Evolutionary conservation across 768 basidiomycete genomes (phyloP).

Genomic region (Glaciozyma antarctica): DNA sequence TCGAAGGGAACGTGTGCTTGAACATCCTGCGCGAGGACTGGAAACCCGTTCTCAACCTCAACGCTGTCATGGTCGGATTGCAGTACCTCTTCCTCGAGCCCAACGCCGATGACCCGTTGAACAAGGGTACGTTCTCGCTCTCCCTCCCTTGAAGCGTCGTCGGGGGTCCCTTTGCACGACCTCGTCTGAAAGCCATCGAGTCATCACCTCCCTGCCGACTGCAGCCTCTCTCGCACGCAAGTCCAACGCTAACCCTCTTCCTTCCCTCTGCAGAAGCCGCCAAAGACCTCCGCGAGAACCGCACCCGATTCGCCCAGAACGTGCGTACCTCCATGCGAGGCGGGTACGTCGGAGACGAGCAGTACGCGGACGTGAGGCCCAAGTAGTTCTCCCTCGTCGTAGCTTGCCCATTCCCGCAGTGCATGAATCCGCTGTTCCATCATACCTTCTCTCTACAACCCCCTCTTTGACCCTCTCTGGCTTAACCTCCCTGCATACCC

Average conservation of each 20-base stretch:
- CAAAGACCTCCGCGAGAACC: slow-evolving; percentile 78
- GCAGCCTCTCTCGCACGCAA: too few species aligned
- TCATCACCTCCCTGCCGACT: background rate
- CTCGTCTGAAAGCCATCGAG: too few species aligned
- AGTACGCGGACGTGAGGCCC: slow-evolving; percentile 60
- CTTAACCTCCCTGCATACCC: too few species aligned
- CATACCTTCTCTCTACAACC: too few species aligned
- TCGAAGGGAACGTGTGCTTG: slow-evolving; percentile 95
- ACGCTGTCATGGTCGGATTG: slow-evolving; percentile 94
- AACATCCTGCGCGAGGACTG: slow-evolving; percentile 99
- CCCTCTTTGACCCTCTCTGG: too few species aligned
- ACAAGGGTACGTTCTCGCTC: slow-evolving; percentile 67
- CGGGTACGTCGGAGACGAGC: slow-evolving; percentile 60
- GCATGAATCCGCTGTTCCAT: too few species aligned
- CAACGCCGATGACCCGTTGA: slow-evolving; percentile 94
- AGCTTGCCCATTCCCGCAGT: too few species aligned
- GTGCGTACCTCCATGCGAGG: slow-evolving; percentile 84
- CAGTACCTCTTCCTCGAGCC: slow-evolving; percentile 98
- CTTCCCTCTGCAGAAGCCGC: slow-evolving; percentile 65
- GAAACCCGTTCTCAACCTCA: slow-evolving; percentile 97
- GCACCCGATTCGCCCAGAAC: slow-evolving; percentile 71
- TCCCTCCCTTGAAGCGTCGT: too few species aligned
- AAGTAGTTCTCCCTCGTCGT: background rate
- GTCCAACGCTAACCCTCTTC: background rate
- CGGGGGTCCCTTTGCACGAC: too few species aligned